Evolutionary conservation across 1,284 basidiomycete genomes (phyloP).

Genomic region (Wallemia ichthyophaga): DNA sequence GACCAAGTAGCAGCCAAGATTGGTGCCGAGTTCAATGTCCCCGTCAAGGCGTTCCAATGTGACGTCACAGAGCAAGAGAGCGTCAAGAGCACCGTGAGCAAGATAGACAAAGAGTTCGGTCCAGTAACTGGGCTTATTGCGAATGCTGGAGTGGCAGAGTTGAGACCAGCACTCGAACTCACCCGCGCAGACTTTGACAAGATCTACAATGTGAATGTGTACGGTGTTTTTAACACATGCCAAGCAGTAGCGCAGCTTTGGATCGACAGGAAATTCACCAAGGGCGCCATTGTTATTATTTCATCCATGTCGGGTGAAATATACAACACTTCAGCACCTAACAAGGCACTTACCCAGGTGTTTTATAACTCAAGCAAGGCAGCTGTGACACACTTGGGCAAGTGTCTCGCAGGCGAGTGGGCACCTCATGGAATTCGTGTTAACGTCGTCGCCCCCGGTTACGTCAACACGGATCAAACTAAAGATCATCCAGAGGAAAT

Average conservation of each 20-base stretch:
- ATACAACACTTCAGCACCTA: conserved; percentile 20
- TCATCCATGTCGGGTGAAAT: conserved; percentile 24
- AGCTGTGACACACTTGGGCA: conserved; percentile 26
- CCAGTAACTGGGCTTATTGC: conserved; percentile 5
- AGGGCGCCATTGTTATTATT: conserved; percentile 21
- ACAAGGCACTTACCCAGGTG: conserved; percentile 18
- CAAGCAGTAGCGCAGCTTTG: conserved; percentile 18
- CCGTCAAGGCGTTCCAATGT: conserved; percentile 20
- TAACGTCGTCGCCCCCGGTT: conserved; percentile 30
- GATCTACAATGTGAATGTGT: conserved; percentile 12
- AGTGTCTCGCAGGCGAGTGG: conserved; percentile 32
- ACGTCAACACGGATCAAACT: conserved; percentile 17
- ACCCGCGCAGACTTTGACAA: conserved; percentile 19
- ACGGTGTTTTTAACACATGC: conserved; percentile 21
- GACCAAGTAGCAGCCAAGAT: conserved; percentile 9
- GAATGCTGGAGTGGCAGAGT: conserved; percentile 22
- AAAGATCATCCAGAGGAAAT: conserved; percentile 15
- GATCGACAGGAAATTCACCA: conserved; percentile 10
- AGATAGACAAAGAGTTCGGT: not conserved
- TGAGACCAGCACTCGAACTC: conserved; percentile 23
- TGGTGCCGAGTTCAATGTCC: conserved; percentile 14
- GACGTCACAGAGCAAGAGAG: conserved; percentile 15
- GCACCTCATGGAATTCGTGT: conserved; percentile 24
- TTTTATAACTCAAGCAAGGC: conserved; percentile 22
- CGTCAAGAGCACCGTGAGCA: not conserved